Base-by-base conservation (phyloP, 2,329 filamentous ascomycete species). In the Zasmidium cellare region DNA sequence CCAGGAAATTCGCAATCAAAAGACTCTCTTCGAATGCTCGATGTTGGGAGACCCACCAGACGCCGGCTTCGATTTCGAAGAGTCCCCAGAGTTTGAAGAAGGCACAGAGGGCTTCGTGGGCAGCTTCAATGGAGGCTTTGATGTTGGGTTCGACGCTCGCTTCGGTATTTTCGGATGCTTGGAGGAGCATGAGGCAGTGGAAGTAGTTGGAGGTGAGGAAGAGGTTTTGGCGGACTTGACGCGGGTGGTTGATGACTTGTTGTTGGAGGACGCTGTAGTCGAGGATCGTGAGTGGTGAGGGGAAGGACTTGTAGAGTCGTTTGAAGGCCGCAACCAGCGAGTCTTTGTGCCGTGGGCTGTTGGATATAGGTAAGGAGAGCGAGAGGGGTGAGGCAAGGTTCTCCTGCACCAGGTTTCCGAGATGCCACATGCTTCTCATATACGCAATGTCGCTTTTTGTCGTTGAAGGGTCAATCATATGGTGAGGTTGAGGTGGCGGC, bases 41-140 rank as follows among this genome's bases (percentile, higher is more conserved):
- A 70, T 92, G 90, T 71, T 91, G 90, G 65, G 92, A 91, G 0
- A 91, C 88, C 89, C 89, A 93, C 89, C 89, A 92, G 0, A 92
- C 89, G 14, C 86, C 82, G 1, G 88, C 88, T 75, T 93, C 90
- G 16, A 79, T 78, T 64, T 87, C 84, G 61, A 92, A 86, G 12
- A 90, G 75, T 38, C 77, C 79, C 74, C 87, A 90, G 6, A 92
- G 80, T 57, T 91, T 80, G 71, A 92, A 92, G 70, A 92, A 93
- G 1, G 88, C 80, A 46, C 81, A 82, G 48, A 93, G 84, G 3
- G 89, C 89, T 69, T 89, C 87, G 66, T 91, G 86, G 0, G 89
- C 89, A 0, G 89, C 88, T 72, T 92, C 88, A 12, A 92, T 76
- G 2, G 88, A 88, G 3, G 84, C 87, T 18, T 86, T 79, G 18